Conservation (phyloP, 441 rosid species). For the Corymbia citriodora region DNA sequence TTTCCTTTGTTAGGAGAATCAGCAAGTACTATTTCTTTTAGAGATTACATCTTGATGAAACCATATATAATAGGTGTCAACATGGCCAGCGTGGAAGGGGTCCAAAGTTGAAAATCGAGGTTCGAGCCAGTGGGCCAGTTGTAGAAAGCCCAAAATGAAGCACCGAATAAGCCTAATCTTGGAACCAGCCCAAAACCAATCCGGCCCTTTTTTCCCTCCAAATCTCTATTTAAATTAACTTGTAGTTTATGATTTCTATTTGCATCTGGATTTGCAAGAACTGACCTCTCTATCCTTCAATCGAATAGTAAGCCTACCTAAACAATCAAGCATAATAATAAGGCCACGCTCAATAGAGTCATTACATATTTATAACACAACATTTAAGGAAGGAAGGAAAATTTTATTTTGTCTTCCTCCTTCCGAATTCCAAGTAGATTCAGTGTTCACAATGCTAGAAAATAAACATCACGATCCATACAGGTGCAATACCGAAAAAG, state of each 20-base stretch:
- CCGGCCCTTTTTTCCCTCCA: background rate
- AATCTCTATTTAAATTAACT: background rate
- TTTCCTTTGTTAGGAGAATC: background rate
- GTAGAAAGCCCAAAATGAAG: background rate
- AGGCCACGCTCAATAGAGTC: background rate
- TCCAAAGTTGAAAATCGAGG: background rate
- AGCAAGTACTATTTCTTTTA: background rate
- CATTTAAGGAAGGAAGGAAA: background rate
- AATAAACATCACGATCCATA: background rate
- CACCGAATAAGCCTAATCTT: background rate
- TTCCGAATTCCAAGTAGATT: background rate
- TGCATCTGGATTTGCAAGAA: background rate
- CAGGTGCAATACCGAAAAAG: background rate
- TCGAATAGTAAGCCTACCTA: background rate
- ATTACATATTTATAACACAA: background rate
- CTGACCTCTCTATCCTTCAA: background rate
- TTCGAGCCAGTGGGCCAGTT: background rate
- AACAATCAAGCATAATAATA: background rate
- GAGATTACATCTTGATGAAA: background rate
- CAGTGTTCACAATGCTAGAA: background rate
- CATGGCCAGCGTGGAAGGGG: accelerated
- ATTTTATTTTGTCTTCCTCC: background rate
- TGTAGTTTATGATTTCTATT: background rate
- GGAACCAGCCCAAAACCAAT: background rate
- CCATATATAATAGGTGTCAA: background rate